A percentile compares a stretch with the other conserved stretches of the same genome.
These are phyloP conservation scores for Choricystis sp. DNA, from an alignment of 139 green algal species.

Conservation along the genomic window DNA sequence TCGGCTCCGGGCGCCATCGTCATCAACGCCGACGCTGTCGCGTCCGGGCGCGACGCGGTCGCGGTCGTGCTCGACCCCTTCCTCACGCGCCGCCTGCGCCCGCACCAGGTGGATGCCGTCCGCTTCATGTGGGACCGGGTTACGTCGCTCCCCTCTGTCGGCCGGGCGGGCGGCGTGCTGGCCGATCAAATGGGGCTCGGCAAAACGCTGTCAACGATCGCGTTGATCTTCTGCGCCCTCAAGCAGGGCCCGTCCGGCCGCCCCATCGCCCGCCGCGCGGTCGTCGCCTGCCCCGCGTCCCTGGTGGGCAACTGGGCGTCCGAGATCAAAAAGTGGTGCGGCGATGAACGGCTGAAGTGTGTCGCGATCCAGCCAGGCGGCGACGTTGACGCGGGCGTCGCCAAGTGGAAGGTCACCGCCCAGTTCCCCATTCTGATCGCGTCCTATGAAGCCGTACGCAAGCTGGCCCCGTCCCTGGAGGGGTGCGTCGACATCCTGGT, in stretches of 20 bases:
- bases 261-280: conserved; percentile 19
- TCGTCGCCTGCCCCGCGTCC: conserved; percentile 58
- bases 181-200: conserved; percentile 43
- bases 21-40: conserved; percentile 25
- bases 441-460: conserved; percentile 41
- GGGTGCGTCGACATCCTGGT: conserved; percentile 50
- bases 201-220: conserved; percentile 41
- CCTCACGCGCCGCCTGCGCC: conserved; percentile 24
- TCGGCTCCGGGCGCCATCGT: conserved; percentile 27
- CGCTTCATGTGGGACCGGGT: conserved; percentile 60
- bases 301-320: conserved; percentile 61
- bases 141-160: conserved; percentile 12
- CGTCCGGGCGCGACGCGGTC: conserved; percentile 3
- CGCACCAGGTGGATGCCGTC: conserved; percentile 41
- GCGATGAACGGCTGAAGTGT: conserved; percentile 38
- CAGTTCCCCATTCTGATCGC: conserved; percentile 14
- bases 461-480: conserved; percentile 24
- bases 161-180: conserved; percentile 41
- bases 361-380: conserved; percentile 21
- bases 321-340: conserved; percentile 72
- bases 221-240: conserved; percentile 61
- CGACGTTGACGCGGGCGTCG: conserved; percentile 5
- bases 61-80: conserved; percentile 54
- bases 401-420: conserved; percentile 21
- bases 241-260: conserved; percentile 36